Percentiles rank a stretch among this genome's conserved stretches.
phyloP scores from a whole-genome alignment of 2,329 filamentous ascomycete species.

The Shiraia sp. region DNA sequence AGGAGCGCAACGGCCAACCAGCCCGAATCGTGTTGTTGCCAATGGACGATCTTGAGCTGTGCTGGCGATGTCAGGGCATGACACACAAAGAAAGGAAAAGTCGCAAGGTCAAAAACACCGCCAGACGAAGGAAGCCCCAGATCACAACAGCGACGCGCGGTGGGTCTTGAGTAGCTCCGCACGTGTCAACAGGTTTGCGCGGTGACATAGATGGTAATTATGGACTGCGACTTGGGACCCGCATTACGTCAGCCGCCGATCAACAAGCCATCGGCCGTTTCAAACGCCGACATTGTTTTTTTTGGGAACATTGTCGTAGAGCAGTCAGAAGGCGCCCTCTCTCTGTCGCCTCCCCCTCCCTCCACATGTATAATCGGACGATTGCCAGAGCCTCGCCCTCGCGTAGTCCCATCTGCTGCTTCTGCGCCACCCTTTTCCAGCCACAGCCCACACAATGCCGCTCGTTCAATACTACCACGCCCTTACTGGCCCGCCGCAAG shows the following conservation, averaged over 20 bases:
- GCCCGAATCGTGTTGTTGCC: no score
- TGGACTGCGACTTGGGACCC: background rate
- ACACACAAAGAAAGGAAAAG: no score
- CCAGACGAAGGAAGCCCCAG: background rate
- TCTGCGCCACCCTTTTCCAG: slow-evolving; percentile 21
- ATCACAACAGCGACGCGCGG: background rate
- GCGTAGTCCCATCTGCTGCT: slow-evolving; percentile 22
- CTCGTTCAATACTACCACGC: slow-evolving; percentile 18
- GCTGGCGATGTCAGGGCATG: no score
- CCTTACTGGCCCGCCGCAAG: slow-evolving; percentile 2
- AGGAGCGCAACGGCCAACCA: no score
- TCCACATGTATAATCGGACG: slow-evolving; percentile 32
- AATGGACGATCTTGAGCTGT: no score
- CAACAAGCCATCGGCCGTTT: background rate
- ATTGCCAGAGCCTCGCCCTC: slow-evolving; percentile 24
- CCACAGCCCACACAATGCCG: slow-evolving; percentile 11
- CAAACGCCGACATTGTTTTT: slow-evolving; percentile 9
- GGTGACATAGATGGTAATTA: background rate
- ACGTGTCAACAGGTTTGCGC: slow-evolving; percentile 4
- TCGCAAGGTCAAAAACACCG: no score
- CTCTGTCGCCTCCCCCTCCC: slow-evolving; percentile 8
- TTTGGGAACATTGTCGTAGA: background rate
- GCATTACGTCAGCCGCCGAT: slow-evolving; percentile 5
- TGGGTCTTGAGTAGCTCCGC: slow-evolving; percentile 9
- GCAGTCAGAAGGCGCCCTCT: background rate